Percentiles rank a stretch among this genome's conserved stretches.
Evolutionary conservation across 305 asterid species (phyloP).

Genomic region (Fraxinus sp.): DNA sequence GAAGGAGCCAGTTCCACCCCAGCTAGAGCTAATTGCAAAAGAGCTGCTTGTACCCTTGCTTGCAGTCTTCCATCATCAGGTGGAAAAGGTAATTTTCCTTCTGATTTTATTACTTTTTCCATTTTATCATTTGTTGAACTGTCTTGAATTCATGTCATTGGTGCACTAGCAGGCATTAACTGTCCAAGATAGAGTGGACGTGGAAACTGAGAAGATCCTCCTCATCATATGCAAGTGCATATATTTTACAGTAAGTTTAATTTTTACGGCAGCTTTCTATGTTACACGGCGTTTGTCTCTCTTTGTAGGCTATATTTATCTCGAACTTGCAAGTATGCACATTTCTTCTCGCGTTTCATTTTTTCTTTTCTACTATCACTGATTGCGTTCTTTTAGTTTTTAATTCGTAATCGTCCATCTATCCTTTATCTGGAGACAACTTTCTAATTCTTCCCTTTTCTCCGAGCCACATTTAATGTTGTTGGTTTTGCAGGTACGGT

Average conservation of each 20-base stretch:
- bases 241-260: constrained; percentile 37
- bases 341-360: background rate
- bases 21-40: constrained; percentile 41
- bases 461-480: background rate
- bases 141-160: background rate
- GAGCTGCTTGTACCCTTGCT: constrained; percentile 46
- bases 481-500: constrained; percentile 37
- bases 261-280: background rate
- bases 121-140: background rate
- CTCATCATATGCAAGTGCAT: constrained; percentile 42
- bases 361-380: background rate
- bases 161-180: constrained; percentile 28
- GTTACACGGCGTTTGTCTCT: background rate
- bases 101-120: background rate
- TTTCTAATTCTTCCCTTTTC: background rate
- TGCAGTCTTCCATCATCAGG: constrained; percentile 35
- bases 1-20: constrained; percentile 52
- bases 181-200: constrained; percentile 19
- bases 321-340: constrained; percentile 8
- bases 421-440: background rate
- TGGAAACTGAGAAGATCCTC: constrained; percentile 33
- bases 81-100: constrained; percentile 28
- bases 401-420: background rate
- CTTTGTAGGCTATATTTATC: background rate
- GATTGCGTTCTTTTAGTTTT: background rate